These are phyloP conservation scores for Stentor coeruleus DNA, from an alignment of 73 alveolate species.

Conservation along the genomic window DNA sequence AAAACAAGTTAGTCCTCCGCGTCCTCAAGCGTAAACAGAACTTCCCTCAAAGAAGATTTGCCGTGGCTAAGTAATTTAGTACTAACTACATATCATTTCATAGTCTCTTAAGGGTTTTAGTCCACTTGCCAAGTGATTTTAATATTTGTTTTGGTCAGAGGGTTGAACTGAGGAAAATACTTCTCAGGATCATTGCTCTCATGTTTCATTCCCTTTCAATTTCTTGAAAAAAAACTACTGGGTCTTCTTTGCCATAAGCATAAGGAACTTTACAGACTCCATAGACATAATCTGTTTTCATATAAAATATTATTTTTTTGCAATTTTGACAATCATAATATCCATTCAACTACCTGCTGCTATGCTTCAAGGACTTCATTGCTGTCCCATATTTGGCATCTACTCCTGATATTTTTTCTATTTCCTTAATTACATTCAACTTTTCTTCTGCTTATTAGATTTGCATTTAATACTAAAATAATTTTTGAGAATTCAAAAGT, in stretches of 20 bases:
- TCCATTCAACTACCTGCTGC: slow-evolving; percentile 64
- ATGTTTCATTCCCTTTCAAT: neutral
- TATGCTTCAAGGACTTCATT: slow-evolving; percentile 33
- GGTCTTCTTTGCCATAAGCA: slow-evolving; percentile 45
- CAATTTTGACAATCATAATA: too few species aligned
- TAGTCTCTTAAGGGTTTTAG: slow-evolving; percentile 21
- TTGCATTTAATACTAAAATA: slow-evolving; percentile 47
- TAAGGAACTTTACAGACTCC: slow-evolving; percentile 37
- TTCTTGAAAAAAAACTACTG: slow-evolving; percentile 14
- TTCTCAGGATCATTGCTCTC: slow-evolving; percentile 23
- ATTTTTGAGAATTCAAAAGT: slow-evolving; percentile 30
- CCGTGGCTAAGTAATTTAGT: slow-evolving; percentile 38
- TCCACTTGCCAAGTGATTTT: neutral
- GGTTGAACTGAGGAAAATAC: slow-evolving; percentile 49
- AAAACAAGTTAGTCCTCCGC: slow-evolving; percentile 56
- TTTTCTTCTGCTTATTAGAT: slow-evolving; percentile 44
- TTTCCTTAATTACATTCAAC: slow-evolving; percentile 39
- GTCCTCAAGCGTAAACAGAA: slow-evolving; percentile 65
- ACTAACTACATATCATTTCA: slow-evolving; percentile 45
- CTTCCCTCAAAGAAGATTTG: slow-evolving; percentile 86
- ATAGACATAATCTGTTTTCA: slow-evolving; percentile 52
- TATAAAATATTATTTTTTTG: too few species aligned
- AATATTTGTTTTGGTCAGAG: neutral
- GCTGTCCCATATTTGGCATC: slow-evolving; percentile 58
- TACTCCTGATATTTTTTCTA: slow-evolving; percentile 26